Base-by-base conservation (phyloP, 2,329 filamentous ascomycete species). In the Aaosphaeria arxii region DNA sequence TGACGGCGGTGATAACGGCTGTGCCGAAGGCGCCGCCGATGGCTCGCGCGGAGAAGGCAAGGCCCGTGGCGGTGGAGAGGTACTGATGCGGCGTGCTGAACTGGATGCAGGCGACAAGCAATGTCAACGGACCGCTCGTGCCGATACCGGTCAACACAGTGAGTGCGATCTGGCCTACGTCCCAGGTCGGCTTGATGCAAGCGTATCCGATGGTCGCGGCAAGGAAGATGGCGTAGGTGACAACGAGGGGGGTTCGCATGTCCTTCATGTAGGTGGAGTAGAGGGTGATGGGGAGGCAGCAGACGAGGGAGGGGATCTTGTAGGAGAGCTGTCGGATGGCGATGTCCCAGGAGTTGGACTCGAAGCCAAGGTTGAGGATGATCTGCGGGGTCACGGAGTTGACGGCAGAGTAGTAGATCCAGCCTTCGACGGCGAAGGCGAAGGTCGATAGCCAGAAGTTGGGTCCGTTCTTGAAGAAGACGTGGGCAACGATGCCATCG, bases 371-470 rank as follows among this genome's bases (percentile, higher is more conserved):
- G 29, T 65, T 64, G 2, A 68, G 54, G 9, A 68, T 58, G 11
- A 67, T 55, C 39, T 68, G 64, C 0, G 64, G 64, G 0, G 58
- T 65, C 1, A 68, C 54, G 5, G 62, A 56, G 30, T 67, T 68
- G 24, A 68, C 62, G n/a, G 64, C 64, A 0, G 59, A 63, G 39
- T 67, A 67, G 50, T 80, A 82, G 46, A 82, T 79, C 79, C 79
- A 83, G 49, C 79, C 79, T 62, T 83, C 79, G 32, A 82, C 76
- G 3, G 76, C 75, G 51, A 82, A 82, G 4, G 79, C 79, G 57
- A 81, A 80, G 7, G 77, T 73, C 2, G 78, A 74, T 4, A 81
- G 72, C 6, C 71, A 74, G 55, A 83, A 82, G 57, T 83, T 83
- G 9, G 74, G 75, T 9, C 79, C 78, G 1, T 69, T 64, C 30